Conservation (phyloP, 805 yeast species). For the Lachancea sp. region DNA sequence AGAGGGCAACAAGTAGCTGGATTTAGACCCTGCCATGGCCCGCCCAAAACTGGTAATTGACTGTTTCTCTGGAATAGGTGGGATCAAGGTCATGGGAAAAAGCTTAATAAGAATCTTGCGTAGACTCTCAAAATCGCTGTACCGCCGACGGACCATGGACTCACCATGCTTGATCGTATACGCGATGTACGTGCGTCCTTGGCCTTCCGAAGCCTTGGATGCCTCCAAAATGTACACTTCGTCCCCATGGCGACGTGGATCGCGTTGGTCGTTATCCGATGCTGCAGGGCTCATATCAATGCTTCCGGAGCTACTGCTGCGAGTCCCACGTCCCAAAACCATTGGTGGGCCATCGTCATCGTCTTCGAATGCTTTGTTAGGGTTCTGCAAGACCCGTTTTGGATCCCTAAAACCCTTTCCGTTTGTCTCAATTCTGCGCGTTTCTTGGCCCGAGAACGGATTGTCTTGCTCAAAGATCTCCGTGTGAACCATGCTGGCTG, state of each 20-base stretch:
- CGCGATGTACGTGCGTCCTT: slow-evolving; percentile 43
- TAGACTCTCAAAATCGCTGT: slow-evolving; percentile 85
- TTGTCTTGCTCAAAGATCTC: slow-evolving; percentile 26
- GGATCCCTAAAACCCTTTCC: slow-evolving; percentile 3
- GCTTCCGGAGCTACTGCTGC: slow-evolving; percentile 15
- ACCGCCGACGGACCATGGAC: slow-evolving; percentile 65
- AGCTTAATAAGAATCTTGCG: slow-evolving; percentile 60
- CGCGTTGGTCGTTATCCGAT: slow-evolving; percentile 14
- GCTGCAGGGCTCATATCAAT: slow-evolving; percentile 10
- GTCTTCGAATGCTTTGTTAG: slow-evolving; percentile 11
- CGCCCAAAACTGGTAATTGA: slow-evolving; percentile 30
- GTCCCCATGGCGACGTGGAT: slow-evolving; percentile 11
- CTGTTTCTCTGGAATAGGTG: slow-evolving; percentile 92
- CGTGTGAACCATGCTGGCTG: slow-evolving; percentile 20
- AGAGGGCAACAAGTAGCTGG: slow-evolving; percentile 26
- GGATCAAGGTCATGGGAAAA: slow-evolving; percentile 77
- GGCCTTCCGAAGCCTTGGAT: slow-evolving; percentile 28
- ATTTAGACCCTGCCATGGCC: slow-evolving; percentile 26
- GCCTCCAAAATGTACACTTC: slow-evolving; percentile 28
- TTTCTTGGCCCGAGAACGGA: slow-evolving; percentile 21
- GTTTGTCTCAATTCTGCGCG: neutral
- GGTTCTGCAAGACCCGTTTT: slow-evolving; percentile 11
- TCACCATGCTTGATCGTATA: slow-evolving; percentile 61
- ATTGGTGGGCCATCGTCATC: slow-evolving; percentile 7
- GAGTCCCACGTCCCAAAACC: neutral